A percentile compares a stretch with the other conserved stretches of the same genome.
Evolutionary conservation across 306 rosid genomes (phyloP).

Genomic region (Fragaria iinumae): DNA sequence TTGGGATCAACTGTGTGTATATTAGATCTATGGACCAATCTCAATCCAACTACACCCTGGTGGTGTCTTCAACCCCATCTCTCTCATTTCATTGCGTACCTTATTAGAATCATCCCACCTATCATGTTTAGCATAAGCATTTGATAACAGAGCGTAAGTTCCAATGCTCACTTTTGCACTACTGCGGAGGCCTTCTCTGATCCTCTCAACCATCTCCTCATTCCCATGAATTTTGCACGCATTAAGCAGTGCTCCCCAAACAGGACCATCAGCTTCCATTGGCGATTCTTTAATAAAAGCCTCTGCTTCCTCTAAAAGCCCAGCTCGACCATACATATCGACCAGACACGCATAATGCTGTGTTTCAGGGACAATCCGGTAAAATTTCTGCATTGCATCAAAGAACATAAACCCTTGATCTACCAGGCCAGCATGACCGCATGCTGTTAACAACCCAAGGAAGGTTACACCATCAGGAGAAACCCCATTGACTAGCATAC

Average conservation of each 20-base stretch:
- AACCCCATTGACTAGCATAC: slow-evolving; percentile 67
- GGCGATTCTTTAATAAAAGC: slow-evolving; percentile 42
- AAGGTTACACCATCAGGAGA: slow-evolving; percentile 66
- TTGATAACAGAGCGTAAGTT: slow-evolving; percentile 63
- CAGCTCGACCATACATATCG: slow-evolving; percentile 52
- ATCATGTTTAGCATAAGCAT: slow-evolving; percentile 56
- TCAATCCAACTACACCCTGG: slow-evolving; percentile 67
- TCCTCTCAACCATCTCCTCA: slow-evolving; percentile 50
- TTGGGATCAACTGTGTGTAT: background rate
- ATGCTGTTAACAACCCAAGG: slow-evolving; percentile 61
- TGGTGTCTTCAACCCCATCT: slow-evolving; percentile 50
- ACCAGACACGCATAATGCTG: slow-evolving; percentile 39
- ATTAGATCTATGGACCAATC: slow-evolving; percentile 22
- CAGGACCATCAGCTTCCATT: slow-evolving; percentile 36
- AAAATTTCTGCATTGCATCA: slow-evolving; percentile 55
- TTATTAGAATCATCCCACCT: slow-evolving; percentile 67
- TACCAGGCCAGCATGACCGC: slow-evolving; percentile 58
- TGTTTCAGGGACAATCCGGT: slow-evolving; percentile 29
- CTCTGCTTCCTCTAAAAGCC: slow-evolving; percentile 62
- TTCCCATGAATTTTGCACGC: slow-evolving; percentile 69
- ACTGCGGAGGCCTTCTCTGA: slow-evolving; percentile 33
- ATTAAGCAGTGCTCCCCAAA: slow-evolving; percentile 74
- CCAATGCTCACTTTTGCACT: slow-evolving; percentile 43
- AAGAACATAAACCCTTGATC: slow-evolving; percentile 47
- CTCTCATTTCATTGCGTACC: slow-evolving; percentile 56